Percentiles rank a stretch among this genome's conserved stretches.
These are phyloP conservation scores for Catharanthus roseus DNA, from an alignment of 257 asterid genomes.

Conservation along the genomic window DNA sequence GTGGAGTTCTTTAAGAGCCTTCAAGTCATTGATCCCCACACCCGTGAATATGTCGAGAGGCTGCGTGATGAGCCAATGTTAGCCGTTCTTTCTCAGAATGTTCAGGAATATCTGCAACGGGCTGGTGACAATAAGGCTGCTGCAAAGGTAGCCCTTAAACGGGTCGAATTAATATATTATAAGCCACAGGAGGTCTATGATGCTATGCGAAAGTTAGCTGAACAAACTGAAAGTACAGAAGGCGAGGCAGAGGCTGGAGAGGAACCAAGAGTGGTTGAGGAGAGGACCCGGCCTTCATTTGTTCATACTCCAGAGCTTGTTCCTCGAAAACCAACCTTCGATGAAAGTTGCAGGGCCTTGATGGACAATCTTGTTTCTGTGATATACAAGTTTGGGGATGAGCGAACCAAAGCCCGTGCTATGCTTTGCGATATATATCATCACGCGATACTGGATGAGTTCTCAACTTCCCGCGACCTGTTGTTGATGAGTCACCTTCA, in stretches of 20 bases:
- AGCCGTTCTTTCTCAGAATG: conserved; percentile 79
- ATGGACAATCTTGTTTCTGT: conserved; percentile 80
- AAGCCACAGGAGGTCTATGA: conserved; percentile 95
- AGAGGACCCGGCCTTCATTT: conserved; percentile 60
- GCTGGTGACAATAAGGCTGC: conserved; percentile 75
- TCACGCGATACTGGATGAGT: conserved; percentile 80
- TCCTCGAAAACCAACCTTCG: conserved; percentile 76
- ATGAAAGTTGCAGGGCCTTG: conserved; percentile 74
- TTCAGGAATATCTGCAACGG: conserved; percentile 69
- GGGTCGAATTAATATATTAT: conserved; percentile 83
- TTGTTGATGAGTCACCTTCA: conserved; percentile 97
- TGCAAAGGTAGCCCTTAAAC: conserved; percentile 89
- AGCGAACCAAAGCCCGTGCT: conserved; percentile 94
- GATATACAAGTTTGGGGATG: conserved; percentile 81
- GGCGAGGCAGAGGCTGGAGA: conserved; percentile 52
- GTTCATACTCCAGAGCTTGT: conserved; percentile 76
- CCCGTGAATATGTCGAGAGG: conserved; percentile 90
- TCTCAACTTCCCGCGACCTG: conserved; percentile 76
- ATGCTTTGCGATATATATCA: conserved; percentile 98
- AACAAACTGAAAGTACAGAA: conserved; percentile 38
- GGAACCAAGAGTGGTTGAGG: conserved; percentile 51
- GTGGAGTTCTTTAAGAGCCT: conserved; percentile 86
- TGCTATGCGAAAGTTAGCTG: conserved; percentile 90
- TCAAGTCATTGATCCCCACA: conserved; percentile 96
- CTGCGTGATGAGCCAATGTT: conserved; percentile 82